These are phyloP conservation scores for Leishmania martiniquensis DNA, from an alignment of 208 protist genomes.

Conservation along the genomic window DNA sequence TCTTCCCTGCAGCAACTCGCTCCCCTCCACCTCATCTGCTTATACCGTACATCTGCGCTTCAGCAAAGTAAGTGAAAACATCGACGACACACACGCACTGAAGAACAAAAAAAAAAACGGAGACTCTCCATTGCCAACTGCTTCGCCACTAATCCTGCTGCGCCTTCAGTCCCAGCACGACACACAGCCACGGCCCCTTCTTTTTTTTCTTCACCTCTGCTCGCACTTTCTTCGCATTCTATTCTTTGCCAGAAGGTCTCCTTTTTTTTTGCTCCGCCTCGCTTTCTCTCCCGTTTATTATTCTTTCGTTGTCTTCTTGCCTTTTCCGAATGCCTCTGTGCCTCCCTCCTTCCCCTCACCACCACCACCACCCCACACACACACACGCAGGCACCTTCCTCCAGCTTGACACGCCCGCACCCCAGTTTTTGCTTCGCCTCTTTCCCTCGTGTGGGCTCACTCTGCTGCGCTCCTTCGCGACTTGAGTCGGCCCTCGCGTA, in stretches of 20 bases:
- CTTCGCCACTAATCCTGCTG: background rate
- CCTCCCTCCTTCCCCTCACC: too few species aligned
- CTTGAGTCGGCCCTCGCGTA: background rate
- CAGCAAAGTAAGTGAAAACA: too few species aligned
- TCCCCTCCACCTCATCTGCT: background rate
- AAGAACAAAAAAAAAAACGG: background rate
- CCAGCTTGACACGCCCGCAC: too few species aligned
- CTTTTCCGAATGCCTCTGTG: background rate
- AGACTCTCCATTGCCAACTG: background rate
- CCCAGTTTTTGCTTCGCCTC: too few species aligned
- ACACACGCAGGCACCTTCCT: too few species aligned
- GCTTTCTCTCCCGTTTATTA: background rate
- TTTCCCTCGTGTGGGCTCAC: too few species aligned
- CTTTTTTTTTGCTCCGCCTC: background rate
- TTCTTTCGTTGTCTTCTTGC: too few species aligned
- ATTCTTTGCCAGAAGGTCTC: background rate
- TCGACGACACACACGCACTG: too few species aligned
- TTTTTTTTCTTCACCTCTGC: background rate
- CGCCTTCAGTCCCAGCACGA: too few species aligned
- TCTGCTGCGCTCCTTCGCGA: background rate
- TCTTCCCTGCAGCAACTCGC: background rate
- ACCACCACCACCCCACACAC: too few species aligned
- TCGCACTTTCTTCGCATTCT: background rate
- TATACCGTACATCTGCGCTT: too few species aligned
- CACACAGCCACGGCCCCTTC: background rate